Percentiles rank a stretch among this genome's conserved stretches.
Conservation (phyloP, 306 rosid genomes). For the Coriaria nepalensis region DNA sequence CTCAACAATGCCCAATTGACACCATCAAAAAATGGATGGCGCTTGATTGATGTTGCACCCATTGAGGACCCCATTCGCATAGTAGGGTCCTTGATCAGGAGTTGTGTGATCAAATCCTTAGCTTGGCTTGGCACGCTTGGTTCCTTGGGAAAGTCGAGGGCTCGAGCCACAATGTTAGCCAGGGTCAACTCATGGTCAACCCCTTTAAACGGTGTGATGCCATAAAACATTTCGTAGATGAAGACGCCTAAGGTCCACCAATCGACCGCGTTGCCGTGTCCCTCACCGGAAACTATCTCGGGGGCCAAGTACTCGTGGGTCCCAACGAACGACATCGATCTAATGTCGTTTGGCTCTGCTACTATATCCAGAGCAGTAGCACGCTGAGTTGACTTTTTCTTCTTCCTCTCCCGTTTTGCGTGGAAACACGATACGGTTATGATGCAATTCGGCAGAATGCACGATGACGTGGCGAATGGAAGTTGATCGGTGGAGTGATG, state of each 20-base stretch:
- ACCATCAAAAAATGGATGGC: conserved; percentile 42
- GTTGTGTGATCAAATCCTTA: conserved; percentile 39
- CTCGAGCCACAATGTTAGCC: conserved; percentile 53
- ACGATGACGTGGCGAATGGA: conserved; percentile 30
- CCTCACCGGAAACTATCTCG: conserved; percentile 44
- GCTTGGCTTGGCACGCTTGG: conserved; percentile 25
- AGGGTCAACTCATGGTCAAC: conserved; percentile 41
- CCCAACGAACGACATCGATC: conserved; percentile 57
- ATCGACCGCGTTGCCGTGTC: conserved; percentile 51
- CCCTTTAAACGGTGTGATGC: conserved; percentile 53
- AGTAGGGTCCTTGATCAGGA: conserved; percentile 42
- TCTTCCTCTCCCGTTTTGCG: conserved; percentile 26
- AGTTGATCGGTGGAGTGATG: conserved; percentile 16
- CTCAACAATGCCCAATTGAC: conserved; percentile 53
- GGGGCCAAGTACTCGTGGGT: conserved; percentile 14
- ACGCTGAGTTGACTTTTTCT: conserved; percentile 2
- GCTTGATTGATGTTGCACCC: conserved; percentile 42
- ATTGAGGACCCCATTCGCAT: conserved; percentile 42
- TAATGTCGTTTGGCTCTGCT: conserved; percentile 36
- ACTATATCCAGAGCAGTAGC: conserved; percentile 24
- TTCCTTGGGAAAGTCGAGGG: conserved; percentile 45
- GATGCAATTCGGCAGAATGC: conserved; percentile 46
- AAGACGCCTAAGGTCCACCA: conserved; percentile 56
- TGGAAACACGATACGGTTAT: conserved; percentile 39
- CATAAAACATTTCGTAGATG: conserved; percentile 37